phyloP scores from a whole-genome alignment of 768 basidiomycete genomes.

The Boletellus ananiceps region DNA sequence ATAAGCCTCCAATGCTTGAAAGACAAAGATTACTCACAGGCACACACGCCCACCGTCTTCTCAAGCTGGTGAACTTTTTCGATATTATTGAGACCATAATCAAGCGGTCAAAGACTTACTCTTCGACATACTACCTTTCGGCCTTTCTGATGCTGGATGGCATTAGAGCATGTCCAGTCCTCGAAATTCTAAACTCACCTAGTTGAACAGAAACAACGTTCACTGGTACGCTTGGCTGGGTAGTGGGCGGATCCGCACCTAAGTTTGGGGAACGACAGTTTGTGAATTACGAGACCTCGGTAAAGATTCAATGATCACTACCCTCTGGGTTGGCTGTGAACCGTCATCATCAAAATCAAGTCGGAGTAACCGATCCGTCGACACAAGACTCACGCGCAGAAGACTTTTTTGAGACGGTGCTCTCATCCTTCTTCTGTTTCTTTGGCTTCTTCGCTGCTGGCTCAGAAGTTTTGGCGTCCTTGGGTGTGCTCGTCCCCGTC shows the following conservation, averaged over 20 bases:
- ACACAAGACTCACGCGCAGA: conserved; percentile 12
- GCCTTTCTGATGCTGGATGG: not conserved
- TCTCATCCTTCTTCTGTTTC: conserved; percentile 8
- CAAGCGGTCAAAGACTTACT: conserved; percentile 6
- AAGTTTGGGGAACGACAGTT: not conserved
- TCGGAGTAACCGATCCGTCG: not conserved
- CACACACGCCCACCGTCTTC: conserved; percentile 6
- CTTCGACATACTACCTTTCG: not conserved
- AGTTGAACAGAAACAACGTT: conserved; percentile 1
- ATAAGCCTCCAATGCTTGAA: conserved; percentile 13
- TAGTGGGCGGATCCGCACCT: conserved; percentile 4
- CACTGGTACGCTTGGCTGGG: not conserved
- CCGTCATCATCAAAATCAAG: not conserved
- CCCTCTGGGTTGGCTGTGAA: conserved; percentile 6
- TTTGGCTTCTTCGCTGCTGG: conserved; percentile 3
- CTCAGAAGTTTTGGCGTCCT: not conserved
- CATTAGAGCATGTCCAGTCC: conserved; percentile 1
- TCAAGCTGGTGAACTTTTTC: conserved; percentile 5
- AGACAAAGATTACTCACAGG: conserved; percentile 12
- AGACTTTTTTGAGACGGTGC: not conserved
- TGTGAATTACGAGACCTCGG: not conserved
- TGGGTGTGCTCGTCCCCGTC: conserved; percentile 2
- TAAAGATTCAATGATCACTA: not conserved
- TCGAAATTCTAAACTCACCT: conserved; percentile 8
- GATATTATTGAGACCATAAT: conserved; percentile 3